Evolutionary conservation across 2,329 filamentous ascomycete species (phyloP).

Genomic region (Paecilomyces fulvus): DNA sequence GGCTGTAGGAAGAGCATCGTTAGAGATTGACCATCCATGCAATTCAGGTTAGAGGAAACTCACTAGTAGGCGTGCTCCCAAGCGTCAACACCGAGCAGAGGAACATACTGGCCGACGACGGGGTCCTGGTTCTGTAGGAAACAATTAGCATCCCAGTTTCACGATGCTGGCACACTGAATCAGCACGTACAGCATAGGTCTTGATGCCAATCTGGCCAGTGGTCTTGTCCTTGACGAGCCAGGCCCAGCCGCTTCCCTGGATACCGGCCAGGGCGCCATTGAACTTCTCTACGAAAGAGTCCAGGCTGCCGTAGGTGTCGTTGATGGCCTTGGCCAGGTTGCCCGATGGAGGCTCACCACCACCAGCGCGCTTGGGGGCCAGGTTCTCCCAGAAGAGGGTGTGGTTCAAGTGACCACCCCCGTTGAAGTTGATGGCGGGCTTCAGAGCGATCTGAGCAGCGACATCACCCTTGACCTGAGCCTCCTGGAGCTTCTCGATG

Average conservation of each 20-base stretch:
- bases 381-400: constrained; percentile 61
- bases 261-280: constrained; percentile 56
- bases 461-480: constrained; percentile 47
- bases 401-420: constrained; percentile 57
- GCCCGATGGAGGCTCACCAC: constrained; percentile 55
- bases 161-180: not conserved
- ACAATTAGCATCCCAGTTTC: not conserved
- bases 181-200: constrained; percentile 53
- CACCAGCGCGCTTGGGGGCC: constrained; percentile 52
- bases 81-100: constrained; percentile 81
- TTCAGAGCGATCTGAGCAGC: constrained; percentile 50
- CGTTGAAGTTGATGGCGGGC: constrained; percentile 57
- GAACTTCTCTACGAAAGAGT: constrained; percentile 54
- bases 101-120: constrained; percentile 71
- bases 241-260: constrained; percentile 58
- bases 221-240: constrained; percentile 55
- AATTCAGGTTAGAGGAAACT: constrained; percentile 19
- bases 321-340: constrained; percentile 51
- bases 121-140: constrained; percentile 67
- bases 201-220: constrained; percentile 49
- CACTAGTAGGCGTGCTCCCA: constrained; percentile 95
- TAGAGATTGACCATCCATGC: not conserved
- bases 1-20: constrained; percentile 33
- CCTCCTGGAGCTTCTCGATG: constrained; percentile 59
- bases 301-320: constrained; percentile 50